Conservation (phyloP, 129 eudicot genomes). For the Artemisia tridentata region DNA sequence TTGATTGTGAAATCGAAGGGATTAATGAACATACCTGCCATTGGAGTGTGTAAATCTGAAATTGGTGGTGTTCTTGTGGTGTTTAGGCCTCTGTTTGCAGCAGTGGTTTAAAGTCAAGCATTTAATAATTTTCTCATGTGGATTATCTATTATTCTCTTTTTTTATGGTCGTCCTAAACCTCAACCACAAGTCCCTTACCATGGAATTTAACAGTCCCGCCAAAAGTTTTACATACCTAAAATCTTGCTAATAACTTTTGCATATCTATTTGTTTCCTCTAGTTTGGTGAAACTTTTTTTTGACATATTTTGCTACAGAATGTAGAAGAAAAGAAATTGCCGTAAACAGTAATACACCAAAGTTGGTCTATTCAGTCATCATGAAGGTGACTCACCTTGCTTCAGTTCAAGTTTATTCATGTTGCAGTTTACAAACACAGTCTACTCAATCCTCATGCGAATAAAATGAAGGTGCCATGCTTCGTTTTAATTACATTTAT, state of each 20-base stretch:
- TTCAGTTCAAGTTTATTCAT: slow-evolving; percentile 6
- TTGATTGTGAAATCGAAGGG: too few relatives aligned
- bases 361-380: slow-evolving; percentile 22
- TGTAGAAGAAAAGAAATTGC: slow-evolving; percentile 19
- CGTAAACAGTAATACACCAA: slow-evolving; percentile 17
- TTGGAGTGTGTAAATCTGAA: too few relatives aligned
- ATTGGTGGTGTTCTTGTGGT: too few relatives aligned
- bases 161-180: slow-evolving; percentile 9
- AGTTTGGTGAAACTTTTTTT: not conserved
- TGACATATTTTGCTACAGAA: not conserved
- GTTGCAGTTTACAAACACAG: slow-evolving; percentile 30
- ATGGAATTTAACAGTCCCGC: not conserved
- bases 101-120: not conserved
- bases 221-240: slow-evolving; percentile 1
- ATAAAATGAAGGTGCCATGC: slow-evolving; percentile 23
- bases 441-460: not conserved
- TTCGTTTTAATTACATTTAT: slow-evolving; percentile 9
- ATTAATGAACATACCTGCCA: too few relatives aligned
- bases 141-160: not conserved
- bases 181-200: not conserved
- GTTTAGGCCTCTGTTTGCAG: too few relatives aligned
- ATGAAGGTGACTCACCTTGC: slow-evolving; percentile 30
- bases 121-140: not conserved
- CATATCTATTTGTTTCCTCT: slow-evolving; percentile 10
- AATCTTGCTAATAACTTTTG: slow-evolving; percentile 4